Conservation (phyloP, 192 early-diverging fungal genomes). For the Umbelopsis sp. region DNA sequence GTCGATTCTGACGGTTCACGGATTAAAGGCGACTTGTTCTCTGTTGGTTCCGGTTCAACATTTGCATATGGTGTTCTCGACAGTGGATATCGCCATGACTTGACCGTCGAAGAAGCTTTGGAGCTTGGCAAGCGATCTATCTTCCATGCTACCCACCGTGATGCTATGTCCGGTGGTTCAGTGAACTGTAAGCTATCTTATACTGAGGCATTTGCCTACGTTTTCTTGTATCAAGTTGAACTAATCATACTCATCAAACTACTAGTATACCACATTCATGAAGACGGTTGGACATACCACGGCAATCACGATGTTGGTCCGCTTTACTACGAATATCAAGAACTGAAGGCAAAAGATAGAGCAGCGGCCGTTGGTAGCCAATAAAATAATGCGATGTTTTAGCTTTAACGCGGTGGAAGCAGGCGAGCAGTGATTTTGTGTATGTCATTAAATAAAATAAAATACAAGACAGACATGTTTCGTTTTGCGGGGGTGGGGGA, state of each 20-base stretch:
- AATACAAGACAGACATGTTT: background rate
- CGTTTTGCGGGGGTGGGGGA: background rate
- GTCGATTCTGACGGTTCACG: constrained; percentile 95
- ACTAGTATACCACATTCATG: constrained; percentile 89
- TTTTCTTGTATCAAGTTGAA: background rate
- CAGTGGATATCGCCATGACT: constrained; percentile 78
- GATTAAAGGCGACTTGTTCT: constrained; percentile 86
- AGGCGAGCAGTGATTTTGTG: too few relatives aligned
- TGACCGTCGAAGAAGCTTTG: constrained; percentile 82
- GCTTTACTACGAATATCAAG: constrained; percentile 76
- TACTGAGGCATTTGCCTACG: constrained; percentile 3
- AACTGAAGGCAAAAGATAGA: constrained; percentile 16
- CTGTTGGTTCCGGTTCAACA: constrained; percentile 97
- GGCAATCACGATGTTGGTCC: constrained; percentile 82
- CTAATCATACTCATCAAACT: background rate
- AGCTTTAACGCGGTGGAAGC: too few relatives aligned
- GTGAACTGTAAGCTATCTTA: constrained; percentile 66
- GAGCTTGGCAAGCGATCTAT: constrained; percentile 91
- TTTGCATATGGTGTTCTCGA: constrained; percentile 99
- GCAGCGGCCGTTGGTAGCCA: background rate
- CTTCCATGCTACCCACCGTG: constrained; percentile 95
- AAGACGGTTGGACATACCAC: constrained; percentile 87
- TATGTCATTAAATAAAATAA: constrained; percentile 4
- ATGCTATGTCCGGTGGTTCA: constrained; percentile 88
- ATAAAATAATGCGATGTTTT: too few relatives aligned